Conservation (phyloP, 2,329 filamentous ascomycete species). For the Cadophora sp. region DNA sequence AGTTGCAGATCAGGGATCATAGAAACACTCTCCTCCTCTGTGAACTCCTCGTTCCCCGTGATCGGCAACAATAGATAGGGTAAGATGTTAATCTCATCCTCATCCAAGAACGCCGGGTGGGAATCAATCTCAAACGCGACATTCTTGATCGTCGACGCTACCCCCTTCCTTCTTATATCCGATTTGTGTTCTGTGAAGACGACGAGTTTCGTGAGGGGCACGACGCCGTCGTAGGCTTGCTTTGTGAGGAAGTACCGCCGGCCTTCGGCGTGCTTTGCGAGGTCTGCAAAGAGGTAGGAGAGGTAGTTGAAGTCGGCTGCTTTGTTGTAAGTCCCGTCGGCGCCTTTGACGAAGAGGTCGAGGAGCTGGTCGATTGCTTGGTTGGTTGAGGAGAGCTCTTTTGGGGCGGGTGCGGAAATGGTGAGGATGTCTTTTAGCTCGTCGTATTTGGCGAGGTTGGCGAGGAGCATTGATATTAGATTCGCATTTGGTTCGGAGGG, state of each 20-base stretch:
- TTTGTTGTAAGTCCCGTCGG: constrained; percentile 82
- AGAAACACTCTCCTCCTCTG: constrained; percentile 81
- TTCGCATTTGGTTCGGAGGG: constrained; percentile 82
- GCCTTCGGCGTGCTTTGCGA: constrained; percentile 81
- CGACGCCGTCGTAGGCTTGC: constrained; percentile 79
- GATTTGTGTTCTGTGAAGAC: constrained; percentile 94
- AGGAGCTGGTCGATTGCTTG: constrained; percentile 87
- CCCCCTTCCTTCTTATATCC: constrained; percentile 84
- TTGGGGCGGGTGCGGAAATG: constrained; percentile 71
- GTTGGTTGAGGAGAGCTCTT: constrained; percentile 73
- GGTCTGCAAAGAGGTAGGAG: constrained; percentile 90
- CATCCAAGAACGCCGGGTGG: constrained; percentile 74
- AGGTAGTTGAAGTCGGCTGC: constrained; percentile 90
- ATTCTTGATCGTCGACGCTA: constrained; percentile 96
- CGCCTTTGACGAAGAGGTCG: constrained; percentile 94
- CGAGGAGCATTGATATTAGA: constrained; percentile 87
- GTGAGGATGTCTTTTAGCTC: constrained; percentile 71
- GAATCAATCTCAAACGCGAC: constrained; percentile 80
- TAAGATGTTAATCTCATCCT: constrained; percentile 78
- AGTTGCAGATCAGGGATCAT: constrained; percentile 94
- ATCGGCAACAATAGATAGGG: constrained; percentile 90
- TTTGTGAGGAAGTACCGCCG: constrained; percentile 76
- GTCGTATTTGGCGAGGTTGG: constrained; percentile 87
- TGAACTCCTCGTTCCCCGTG: constrained; percentile 86
- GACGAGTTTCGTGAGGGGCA: constrained; percentile 90